Evolutionary conservation across 1,284 basidiomycete genomes (phyloP), one percentile per base, ranked within the genome.

Genomic region (Cryptococcus jaspeensis): DNA sequence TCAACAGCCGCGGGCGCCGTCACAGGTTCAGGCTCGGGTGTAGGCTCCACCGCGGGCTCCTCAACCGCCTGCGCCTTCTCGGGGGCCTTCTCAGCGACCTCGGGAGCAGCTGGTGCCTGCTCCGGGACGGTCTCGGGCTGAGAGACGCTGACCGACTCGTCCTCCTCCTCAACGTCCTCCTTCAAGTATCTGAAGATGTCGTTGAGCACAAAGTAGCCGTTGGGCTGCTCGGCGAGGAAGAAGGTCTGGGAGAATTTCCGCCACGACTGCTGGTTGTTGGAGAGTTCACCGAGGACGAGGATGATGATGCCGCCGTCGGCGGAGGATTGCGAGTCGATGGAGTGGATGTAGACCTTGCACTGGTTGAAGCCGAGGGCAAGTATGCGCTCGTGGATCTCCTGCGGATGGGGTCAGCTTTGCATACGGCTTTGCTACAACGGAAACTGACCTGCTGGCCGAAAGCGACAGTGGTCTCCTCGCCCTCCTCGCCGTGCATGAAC

Each of bases 161-260:
- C 80, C 52, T 90, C 88, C 55, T 90, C 90, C 42, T 83, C 82
- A 61, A 91, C 88, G 39, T 85, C 82, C 80, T 98, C 94, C 82
- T 96, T 96, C 64, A 99, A 82, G 83, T 95, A 98, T 63, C 95
- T 89, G 87, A 99, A 99, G 81, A 99, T 98, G 81, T 99, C 96
- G 80, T 99, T 99, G 77, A 99, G 87, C 61, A 99, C 96, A 78
- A 93, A 99, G 83, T 98, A 99, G 47, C 96, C 96, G 71, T 95
- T 96, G 41, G 93, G 92, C 80, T 99, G 96, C 78, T 97, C 92
- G 47, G 96, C 96, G 55, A 99, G 87, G 88, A 99, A 99, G 82
- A 99, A 99, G 15, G 95, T 98, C 81, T 99, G 96, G 22, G 92
- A 92, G 73, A 99, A 99, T 81, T 98, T 98, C 72, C 88, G 87